phyloP scores from a whole-genome alignment of 2,329 filamentous ascomycete species.

The Arthroderma sp. region DNA sequence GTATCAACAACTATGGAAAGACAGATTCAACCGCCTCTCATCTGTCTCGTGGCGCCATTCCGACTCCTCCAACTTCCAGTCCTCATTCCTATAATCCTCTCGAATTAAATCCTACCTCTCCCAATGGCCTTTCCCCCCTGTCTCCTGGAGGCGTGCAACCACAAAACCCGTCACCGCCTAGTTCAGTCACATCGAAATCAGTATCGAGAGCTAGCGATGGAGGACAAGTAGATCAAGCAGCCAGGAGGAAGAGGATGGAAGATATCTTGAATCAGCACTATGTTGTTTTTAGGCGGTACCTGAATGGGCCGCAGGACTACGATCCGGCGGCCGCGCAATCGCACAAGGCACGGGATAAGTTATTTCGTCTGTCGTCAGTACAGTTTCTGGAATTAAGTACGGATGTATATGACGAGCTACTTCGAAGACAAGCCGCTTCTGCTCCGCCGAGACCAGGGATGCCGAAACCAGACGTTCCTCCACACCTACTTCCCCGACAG shows the following conservation, averaged over 20 bases:
- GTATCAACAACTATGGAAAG: conserved; percentile 48
- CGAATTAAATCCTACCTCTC: conserved; percentile 8
- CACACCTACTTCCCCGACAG: conserved; percentile 68
- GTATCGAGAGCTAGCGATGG: conserved; percentile 61
- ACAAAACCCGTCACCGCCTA: conserved; percentile 66
- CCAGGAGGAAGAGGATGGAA: conserved; percentile 47
- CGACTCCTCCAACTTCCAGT: conserved; percentile 57
- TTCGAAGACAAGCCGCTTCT: conserved; percentile 63
- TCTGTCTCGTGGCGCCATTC: conserved; percentile 39
- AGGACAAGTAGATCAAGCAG: conserved; percentile 52
- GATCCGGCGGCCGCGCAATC: conserved; percentile 61
- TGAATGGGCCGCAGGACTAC: conserved; percentile 57
- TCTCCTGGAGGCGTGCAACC: conserved; percentile 40
- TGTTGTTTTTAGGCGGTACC: conserved; percentile 59
- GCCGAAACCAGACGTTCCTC: conserved; percentile 40
- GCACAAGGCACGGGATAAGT: conserved; percentile 87
- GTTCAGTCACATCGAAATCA: conserved; percentile 52
- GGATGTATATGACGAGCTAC: conserved; percentile 89
- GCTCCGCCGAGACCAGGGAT: conserved; percentile 27
- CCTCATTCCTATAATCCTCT: conserved; percentile 6
- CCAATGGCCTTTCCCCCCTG: conserved; percentile 34
- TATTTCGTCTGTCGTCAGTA: conserved; percentile 73
- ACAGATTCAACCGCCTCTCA: conserved; percentile 29
- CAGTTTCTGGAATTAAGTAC: conserved; percentile 97
- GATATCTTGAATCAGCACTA: conserved; percentile 70